Evolutionary conservation across 2,329 filamentous ascomycete genomes (phyloP), one percentile per base, ranked within the genome.

Genomic region (Pseudopyricularia javanii): DNA sequence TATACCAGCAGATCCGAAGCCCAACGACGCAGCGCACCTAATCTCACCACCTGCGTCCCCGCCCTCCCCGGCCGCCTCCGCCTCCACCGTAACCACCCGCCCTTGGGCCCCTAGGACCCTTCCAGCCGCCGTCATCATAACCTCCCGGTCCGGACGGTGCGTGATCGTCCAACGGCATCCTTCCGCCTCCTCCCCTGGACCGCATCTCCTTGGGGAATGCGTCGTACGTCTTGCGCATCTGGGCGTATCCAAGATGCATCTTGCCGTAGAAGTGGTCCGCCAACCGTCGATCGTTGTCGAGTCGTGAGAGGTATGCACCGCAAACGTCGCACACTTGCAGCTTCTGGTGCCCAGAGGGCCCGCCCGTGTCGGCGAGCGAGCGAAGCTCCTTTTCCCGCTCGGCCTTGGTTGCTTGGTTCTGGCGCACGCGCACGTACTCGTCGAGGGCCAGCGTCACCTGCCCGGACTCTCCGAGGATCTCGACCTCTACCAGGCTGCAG

Each of bases 201-300:
- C 89, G 87, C 68, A 95, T 76, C 65, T 96, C 90, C 68, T 90
- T 90, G 51, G 85, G 85, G 57, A 98, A 82, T n/a, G 79, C 74
- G 53, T 95, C 90, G 62, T 82, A 90, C 3, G 90, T 93, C 75
- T 93, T 95, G 61, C 93, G 82, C 93, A 98, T 98, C 70, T 95
- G 88, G 15, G 93, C 93, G 66, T 97, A 98, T 0, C 93, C 93
- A 54, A 98, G 72, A 65, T 98, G 93, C 93, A 98, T 98, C 75
- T 98, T 98, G 22, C 93, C 93, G 68, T 96, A 97, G 66, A 98
- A 98, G 68, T 98, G 93, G 66, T 98, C 93, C 20, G 93, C 93
- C 64, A 98, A 68, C 30, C 93, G 79, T 34, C 93, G 80, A 67
- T 98, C 93, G 64, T 98, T 98, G 66, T 98, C 93, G 32, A 98